Evolutionary conservation across 805 yeast species (phyloP), one percentile per base, ranked within the genome.

Genomic region (Cyberlindnera bimundalis): DNA sequence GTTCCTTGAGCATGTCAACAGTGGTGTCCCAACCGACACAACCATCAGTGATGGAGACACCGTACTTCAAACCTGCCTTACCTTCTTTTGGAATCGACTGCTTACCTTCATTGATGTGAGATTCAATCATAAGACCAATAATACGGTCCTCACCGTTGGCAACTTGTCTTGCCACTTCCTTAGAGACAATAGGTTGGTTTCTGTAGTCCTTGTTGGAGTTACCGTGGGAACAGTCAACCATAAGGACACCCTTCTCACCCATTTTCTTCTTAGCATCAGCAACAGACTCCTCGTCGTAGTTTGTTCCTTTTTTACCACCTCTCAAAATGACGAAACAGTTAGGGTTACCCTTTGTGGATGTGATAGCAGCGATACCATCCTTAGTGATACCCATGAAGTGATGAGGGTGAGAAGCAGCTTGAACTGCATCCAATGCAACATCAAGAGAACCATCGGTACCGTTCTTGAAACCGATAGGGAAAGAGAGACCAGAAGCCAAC

Each of bases 201-300:
- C 80, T 78, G 81, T 78, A 89, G 70, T 93, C 93, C 69, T 93
- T 93, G 66, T 75, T 80, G 28, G 97, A 89, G 74, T 93, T 93
- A 57, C 96, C 99, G 67, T 93, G 99, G 34, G 97, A 90, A 69
- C 96, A 93, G 69, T 93, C 99, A 47, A 93, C 84, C 99, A 93
- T 93, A 56, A 88, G 65, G 37, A 67, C 71, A 41, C 74, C 71
- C 29, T 58, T 62, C 14, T 54, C 59, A 56, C 68, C 66, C 54
- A 87, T 76, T 61, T 77, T 76, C 24, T 63, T 70, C 69, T 88
- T 83, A 49, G 95, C 93, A 29, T 73, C 81, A 30, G 74, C 70
- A 29, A 93, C 87, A n/a, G 84, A 76, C 42, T 69, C 76, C 50
- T 78, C 84, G 62, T 89, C 97, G 71, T 79, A 93, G 70, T 93